These are phyloP conservation scores for Leucosporidium scottii DNA, from an alignment of 768 basidiomycete species.

Conservation along the genomic window DNA sequence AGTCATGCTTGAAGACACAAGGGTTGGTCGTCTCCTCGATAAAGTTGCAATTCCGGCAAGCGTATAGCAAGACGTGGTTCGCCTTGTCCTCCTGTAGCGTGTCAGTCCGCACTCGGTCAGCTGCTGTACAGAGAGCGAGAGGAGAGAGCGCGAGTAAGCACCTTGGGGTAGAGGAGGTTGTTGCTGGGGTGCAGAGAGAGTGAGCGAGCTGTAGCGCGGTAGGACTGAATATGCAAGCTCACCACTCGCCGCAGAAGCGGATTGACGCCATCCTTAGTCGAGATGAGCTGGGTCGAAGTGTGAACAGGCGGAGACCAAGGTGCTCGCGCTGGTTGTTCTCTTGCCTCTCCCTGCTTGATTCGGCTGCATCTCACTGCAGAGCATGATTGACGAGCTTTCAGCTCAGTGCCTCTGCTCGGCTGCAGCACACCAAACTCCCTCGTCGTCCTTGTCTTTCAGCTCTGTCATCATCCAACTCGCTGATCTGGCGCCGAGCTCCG, in stretches of 20 bases:
- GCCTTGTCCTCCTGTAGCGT: conserved; percentile 66
- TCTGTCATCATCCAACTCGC: not conserved
- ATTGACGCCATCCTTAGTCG: conserved; percentile 48
- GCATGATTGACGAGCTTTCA: not conserved
- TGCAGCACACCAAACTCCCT: not conserved
- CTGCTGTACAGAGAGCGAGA: not conserved
- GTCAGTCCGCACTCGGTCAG: no score
- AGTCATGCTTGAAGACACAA: conserved; percentile 87
- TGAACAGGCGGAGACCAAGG: not conserved
- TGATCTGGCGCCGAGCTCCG: not conserved
- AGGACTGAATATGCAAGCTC: conserved; percentile 5
- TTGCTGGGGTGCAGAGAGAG: conserved; percentile 49
- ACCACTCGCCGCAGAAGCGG: conserved; percentile 80
- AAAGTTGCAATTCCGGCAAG: conserved; percentile 81
- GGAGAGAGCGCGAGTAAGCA: conserved; percentile 22
- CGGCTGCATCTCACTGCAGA: not conserved
- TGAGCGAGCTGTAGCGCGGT: not conserved
- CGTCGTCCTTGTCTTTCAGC: not conserved
- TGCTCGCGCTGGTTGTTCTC: not conserved
- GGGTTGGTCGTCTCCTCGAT: conserved; percentile 78
- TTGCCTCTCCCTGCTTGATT: not conserved
- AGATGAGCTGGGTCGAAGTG: not conserved
- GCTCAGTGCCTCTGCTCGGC: not conserved
- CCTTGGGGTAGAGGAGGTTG: conserved; percentile 75
- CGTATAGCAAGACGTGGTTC: conserved; percentile 77